Evolutionary conservation across 495 filamentous ascomycete species (phyloP), one percentile per base, ranked within the genome.

Genomic region (Alectoria sarmentosa): DNA sequence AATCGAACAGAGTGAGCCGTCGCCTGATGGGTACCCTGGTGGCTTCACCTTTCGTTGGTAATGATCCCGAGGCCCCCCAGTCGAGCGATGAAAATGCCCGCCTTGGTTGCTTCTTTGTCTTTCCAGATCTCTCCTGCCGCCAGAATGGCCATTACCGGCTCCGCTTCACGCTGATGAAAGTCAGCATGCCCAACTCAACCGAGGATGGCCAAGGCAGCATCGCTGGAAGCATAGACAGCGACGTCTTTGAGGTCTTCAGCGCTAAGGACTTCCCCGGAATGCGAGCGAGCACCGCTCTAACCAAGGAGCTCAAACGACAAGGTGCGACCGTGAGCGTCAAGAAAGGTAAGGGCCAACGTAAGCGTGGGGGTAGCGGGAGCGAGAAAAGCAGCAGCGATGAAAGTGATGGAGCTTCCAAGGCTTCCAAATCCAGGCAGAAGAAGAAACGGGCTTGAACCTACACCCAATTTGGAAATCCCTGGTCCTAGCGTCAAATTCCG

Each of bases 201-300:
- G 52, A 63, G 41, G 66, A 64, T 23, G 59, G 54, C 38, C 60
- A 38, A 60, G 60, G 65, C 4, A 69, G 57, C 23, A 64, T 70
- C 21, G 52, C 64, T n/a, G 63, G 66, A 15, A 63, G 38, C 23
- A 62, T 72, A 37, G 68, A 69, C 28, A 72, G 68, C 57, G 67
- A 73, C 17, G 60, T 62, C 21, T 97, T 98, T 72, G 86, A 87
- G 30, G 94, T 97, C 28, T 96, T 87, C 73, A 91, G 90, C 26
- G 91, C 93, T n/a, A 97, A 97, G 73, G 93, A 97, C 73, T 98
- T 98, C 67, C 90, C 91, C 0, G 93, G 94, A 11, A 96, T 98
- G 94, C 79, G 85, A 61, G 85, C 70, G 23, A 73, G 71, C 46
- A 72, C 70, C 41, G 54, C 42, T 19, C 55, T 73, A 59, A 69